phyloP scores from a whole-genome alignment of 495 filamentous ascomycete genomes.

The Penicillium herquei region DNA sequence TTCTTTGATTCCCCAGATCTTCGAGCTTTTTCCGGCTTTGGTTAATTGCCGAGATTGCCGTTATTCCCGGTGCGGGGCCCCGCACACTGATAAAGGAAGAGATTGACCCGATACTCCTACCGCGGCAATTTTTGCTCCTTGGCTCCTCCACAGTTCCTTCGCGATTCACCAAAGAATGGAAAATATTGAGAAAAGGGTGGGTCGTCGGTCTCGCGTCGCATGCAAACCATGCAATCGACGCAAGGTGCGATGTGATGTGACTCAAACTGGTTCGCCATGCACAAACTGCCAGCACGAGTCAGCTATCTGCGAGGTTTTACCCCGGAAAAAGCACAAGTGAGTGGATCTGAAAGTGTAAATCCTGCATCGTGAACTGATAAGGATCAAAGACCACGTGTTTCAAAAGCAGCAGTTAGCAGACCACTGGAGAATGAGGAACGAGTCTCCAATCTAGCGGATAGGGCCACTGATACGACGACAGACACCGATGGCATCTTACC shows the following conservation, averaged over 20 bases:
- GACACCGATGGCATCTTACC: conserved; percentile 1
- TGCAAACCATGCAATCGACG: conserved; percentile 5
- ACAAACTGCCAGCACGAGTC: conserved; percentile 5
- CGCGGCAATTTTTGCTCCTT: neutral
- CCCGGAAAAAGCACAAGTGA: conserved; percentile 5
- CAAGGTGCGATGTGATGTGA: conserved; percentile 2
- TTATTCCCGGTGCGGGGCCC: neutral
- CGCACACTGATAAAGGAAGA: neutral
- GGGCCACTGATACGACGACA: neutral
- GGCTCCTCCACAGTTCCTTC: neutral
- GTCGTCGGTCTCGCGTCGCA: conserved; percentile 3
- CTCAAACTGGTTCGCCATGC: neutral
- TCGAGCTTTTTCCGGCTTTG: neutral
- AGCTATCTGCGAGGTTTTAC: conserved; percentile 1
- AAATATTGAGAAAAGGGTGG: neutral
- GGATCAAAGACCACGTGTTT: neutral
- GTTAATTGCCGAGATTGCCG: conserved; percentile 4
- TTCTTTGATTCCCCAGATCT: conserved; percentile 1
- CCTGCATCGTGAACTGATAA: neutral
- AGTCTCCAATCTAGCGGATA: neutral
- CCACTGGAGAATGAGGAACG: neutral
- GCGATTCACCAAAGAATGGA: neutral
- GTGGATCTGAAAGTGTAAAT: neutral
- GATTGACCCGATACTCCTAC: neutral
- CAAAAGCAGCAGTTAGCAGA: neutral